Conservation (phyloP, 75 land plant species). For the Sequoia sempervirens region DNA sequence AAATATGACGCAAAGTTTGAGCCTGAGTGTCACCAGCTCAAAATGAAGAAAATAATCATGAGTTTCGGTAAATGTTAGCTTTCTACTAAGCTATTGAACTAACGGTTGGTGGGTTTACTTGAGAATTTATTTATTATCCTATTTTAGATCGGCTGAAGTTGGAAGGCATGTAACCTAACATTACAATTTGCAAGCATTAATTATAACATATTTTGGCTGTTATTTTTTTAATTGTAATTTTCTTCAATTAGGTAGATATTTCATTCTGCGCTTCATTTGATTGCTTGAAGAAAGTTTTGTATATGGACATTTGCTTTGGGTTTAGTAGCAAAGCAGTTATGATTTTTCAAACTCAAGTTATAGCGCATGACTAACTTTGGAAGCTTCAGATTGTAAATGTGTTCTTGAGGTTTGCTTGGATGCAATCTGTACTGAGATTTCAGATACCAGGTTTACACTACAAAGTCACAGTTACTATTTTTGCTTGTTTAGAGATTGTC, state of each 20-base stretch:
- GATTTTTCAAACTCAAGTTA: background rate
- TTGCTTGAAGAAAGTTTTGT: background rate
- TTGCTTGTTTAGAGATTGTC: conserved; percentile 40
- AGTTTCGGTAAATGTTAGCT: background rate
- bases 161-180: background rate
- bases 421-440: conserved; percentile 57
- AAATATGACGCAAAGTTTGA: background rate
- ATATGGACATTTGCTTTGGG: background rate
- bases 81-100: background rate
- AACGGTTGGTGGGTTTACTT: background rate
- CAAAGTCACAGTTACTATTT: conserved; percentile 2
- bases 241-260: background rate
- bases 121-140: background rate
- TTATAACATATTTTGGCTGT: background rate
- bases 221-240: background rate
- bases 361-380: background rate
- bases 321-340: background rate
- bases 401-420: conserved; percentile 78
- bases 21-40: background rate
- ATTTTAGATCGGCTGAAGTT: background rate
- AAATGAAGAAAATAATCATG: background rate
- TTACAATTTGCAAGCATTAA: background rate
- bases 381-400: conserved; percentile 59
- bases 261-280: background rate
- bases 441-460: conserved; percentile 34